phyloP scores from a whole-genome alignment of 23 red algal species.

The Gracilariopsis chorda region DNA sequence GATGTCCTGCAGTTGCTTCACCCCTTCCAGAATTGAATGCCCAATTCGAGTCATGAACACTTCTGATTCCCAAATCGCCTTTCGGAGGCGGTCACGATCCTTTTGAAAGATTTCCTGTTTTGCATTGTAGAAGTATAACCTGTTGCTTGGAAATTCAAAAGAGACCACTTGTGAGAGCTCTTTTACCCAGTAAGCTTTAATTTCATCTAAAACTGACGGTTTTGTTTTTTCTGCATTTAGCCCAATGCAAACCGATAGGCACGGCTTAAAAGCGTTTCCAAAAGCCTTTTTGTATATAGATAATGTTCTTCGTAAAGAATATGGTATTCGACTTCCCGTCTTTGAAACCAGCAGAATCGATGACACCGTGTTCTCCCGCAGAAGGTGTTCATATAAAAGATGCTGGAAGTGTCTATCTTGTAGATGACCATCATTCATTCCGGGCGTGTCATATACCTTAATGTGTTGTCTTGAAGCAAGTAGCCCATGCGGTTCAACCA shows the following conservation, averaged over 20 bases:
- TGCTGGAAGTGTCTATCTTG: background rate
- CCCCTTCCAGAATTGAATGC: background rate
- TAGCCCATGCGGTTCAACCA: background rate
- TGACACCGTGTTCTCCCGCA: background rate
- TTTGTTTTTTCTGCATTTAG: background rate
- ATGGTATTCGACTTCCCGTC: background rate
- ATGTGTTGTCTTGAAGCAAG: background rate
- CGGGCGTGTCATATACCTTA: background rate
- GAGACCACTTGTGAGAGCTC: background rate
- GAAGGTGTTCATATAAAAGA: background rate
- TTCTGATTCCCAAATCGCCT: background rate
- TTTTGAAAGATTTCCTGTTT: background rate
- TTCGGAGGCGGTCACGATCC: background rate
- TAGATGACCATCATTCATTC: background rate
- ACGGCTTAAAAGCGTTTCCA: background rate
- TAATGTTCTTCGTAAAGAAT: background rate
- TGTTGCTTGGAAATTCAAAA: background rate
- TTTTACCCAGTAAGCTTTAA: background rate
- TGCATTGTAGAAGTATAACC: background rate
- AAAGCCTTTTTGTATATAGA: background rate
- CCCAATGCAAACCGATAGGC: background rate
- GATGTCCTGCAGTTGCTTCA: background rate
- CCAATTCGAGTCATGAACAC: background rate
- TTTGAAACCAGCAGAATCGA: background rate
- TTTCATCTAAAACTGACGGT: background rate